Evolutionary conservation across 2,329 filamentous ascomycete species (phyloP).

Genomic region (Paecilomyces variotii): DNA sequence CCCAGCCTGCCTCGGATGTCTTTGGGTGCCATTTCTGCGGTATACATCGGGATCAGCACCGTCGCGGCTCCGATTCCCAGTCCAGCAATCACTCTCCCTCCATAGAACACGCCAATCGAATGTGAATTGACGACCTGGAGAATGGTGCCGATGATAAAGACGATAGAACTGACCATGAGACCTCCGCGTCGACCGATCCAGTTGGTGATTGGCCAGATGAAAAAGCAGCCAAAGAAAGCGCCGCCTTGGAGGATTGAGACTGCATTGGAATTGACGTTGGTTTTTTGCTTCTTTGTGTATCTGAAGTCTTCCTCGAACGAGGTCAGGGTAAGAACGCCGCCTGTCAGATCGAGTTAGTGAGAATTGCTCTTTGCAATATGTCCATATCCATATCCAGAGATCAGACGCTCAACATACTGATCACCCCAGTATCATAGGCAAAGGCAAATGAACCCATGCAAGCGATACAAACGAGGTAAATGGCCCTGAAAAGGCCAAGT

Average conservation of each 20-base stretch:
- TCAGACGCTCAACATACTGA: slow-evolving; percentile 16
- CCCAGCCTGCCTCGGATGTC: slow-evolving; percentile 33
- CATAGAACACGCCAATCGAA: slow-evolving; percentile 37
- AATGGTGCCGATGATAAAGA: slow-evolving; percentile 31
- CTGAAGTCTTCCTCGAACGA: slow-evolving; percentile 37
- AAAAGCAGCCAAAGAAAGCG: slow-evolving; percentile 45
- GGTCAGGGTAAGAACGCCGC: slow-evolving; percentile 38
- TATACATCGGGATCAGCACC: slow-evolving; percentile 33
- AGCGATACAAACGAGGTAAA: slow-evolving; percentile 28
- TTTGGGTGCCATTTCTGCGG: slow-evolving; percentile 36
- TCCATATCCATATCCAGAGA: neutral
- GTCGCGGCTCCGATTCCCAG: slow-evolving; percentile 40
- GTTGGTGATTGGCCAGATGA: slow-evolving; percentile 39
- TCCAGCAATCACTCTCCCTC: slow-evolving; percentile 39
- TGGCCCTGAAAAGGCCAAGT: slow-evolving; percentile 27
- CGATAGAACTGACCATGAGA: slow-evolving; percentile 36
- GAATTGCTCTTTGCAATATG: neutral
- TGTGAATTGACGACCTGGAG: slow-evolving; percentile 42
- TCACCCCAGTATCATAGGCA: slow-evolving; percentile 32
- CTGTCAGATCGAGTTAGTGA: slow-evolving; percentile 10
- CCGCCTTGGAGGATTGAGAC: slow-evolving; percentile 44
- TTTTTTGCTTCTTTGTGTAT: slow-evolving; percentile 31
- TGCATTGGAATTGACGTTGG: slow-evolving; percentile 39
- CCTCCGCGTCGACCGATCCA: slow-evolving; percentile 36
- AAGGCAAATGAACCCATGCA: slow-evolving; percentile 34